Base-by-base conservation (phyloP, 164 flowering plant species). In the Aristolochia fimbriata region DNA sequence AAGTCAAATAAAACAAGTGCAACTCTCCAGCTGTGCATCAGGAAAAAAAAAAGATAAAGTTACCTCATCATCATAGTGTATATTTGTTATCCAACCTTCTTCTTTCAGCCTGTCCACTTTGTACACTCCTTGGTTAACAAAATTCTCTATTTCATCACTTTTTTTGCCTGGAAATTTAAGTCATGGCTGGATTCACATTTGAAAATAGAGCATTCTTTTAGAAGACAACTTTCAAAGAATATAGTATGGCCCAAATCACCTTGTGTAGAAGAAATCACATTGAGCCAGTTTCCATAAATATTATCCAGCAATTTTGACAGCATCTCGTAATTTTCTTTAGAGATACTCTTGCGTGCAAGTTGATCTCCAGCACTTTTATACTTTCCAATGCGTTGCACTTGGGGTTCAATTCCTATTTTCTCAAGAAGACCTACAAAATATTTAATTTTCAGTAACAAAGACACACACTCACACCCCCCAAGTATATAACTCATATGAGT, bases 291-390 rank as follows among this genome's bases (percentile, higher is more conserved):
- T n/a, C 74, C 83, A 66, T 87, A 83, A 7, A 92, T 87, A 68
- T 87, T 89, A 69, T 92, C 96, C 61, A 92, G 96, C 75, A 92
- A 63, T 60, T 81, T 65, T 61, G 89, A 83, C 71, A 92, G 74
- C 98, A 92, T 89, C 76, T 87, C 96, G 67, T 92, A 81, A 68
- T 83, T 92, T 70, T 85, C 96, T 67, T 76, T 68, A 12, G 98
- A 84, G 78, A 92, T 87, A 55, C 55, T 81, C 75, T 81, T 89
- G 53, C 96, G 88, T 2, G 79, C 63, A 19, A 89, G 88, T 74
- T 83, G 91, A 77, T 92, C 98, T 11, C 96, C 98, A n/a, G 86
- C 86, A 80, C 96, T 92, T 79, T 92, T 92, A 55, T 87, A 92
- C 74, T 89, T 92, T 41, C 98, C 98, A 74, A 92, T 86, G 66